These are phyloP conservation scores for Aureobasidium sp. DNA, from an alignment of 2,329 filamentous ascomycete genomes.

Conservation along the genomic window DNA sequence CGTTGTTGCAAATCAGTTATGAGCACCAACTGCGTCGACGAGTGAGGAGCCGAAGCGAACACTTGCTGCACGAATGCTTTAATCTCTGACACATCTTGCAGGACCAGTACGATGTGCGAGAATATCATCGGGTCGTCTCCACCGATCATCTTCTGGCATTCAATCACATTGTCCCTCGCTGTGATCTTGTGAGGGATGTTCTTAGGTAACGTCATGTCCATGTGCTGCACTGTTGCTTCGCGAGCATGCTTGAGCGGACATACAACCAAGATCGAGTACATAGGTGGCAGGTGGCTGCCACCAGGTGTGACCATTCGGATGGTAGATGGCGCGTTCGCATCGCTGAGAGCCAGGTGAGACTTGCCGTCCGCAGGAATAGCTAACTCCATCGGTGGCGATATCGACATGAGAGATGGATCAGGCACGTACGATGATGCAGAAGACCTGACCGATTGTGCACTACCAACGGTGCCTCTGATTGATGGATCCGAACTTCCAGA, in stretches of 20 bases:
- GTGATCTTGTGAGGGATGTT: slow-evolving; percentile 78
- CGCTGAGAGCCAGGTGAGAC: slow-evolving; percentile 16
- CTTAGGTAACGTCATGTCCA: slow-evolving; percentile 84
- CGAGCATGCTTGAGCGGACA: slow-evolving; percentile 81
- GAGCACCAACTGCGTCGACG: slow-evolving; percentile 63
- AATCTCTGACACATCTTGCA: slow-evolving; percentile 68
- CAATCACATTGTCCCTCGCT: slow-evolving; percentile 58
- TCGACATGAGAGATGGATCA: slow-evolving; percentile 23
- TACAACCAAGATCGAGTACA: slow-evolving; percentile 85
- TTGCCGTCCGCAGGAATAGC: slow-evolving; percentile 49
- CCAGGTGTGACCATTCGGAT: slow-evolving; percentile 19
- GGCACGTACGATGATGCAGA: slow-evolving; percentile 61
- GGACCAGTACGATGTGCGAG: slow-evolving; percentile 82
- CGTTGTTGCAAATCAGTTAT: slow-evolving; percentile 86
- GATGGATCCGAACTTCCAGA: slow-evolving; percentile 65
- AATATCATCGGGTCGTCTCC: slow-evolving; percentile 64
- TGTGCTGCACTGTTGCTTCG: slow-evolving; percentile 81
- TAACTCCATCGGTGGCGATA: slow-evolving; percentile 49
- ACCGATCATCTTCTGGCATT: slow-evolving; percentile 63
- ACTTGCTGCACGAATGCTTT: slow-evolving; percentile 68
- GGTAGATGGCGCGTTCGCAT: background rate
- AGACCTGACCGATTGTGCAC: slow-evolving; percentile 49
- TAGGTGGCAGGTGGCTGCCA: slow-evolving; percentile 43
- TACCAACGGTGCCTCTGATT: slow-evolving; percentile 43
- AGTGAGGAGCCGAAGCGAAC: slow-evolving; percentile 46